These are phyloP conservation scores for Claviceps sp. DNA, from an alignment of 2,329 filamentous ascomycete species.

Conservation along the genomic window DNA sequence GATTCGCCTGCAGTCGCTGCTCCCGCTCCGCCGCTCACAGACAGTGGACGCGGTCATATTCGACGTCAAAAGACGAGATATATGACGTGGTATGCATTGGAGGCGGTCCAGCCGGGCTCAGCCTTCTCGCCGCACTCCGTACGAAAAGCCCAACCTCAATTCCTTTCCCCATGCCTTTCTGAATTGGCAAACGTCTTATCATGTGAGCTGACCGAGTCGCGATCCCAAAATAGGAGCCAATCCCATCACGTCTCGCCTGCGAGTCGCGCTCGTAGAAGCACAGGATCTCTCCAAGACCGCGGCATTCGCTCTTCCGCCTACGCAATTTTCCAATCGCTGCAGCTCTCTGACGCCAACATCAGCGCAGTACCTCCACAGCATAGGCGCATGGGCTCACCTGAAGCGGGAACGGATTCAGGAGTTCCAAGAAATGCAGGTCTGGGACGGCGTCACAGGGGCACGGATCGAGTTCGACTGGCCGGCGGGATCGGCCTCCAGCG, in stretches of 20 bases:
- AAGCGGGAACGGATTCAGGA: constrained; percentile 61
- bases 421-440: constrained; percentile 95
- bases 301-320: constrained; percentile 50
- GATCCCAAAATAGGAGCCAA: constrained; percentile 46
- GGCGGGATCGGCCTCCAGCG: constrained; percentile 25
- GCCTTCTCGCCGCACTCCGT: constrained; percentile 67
- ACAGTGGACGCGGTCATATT: constrained; percentile 27
- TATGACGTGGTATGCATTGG: constrained; percentile 91
- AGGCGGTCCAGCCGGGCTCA: constrained; percentile 79
- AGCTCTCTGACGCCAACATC: constrained; percentile 87
- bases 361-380: constrained; percentile 65
- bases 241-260: constrained; percentile 60
- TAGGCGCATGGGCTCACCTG: constrained; percentile 76
- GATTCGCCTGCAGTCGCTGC: constrained; percentile 35
- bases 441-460: constrained; percentile 84
- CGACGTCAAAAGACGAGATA: constrained; percentile 47
- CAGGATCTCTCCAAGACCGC: constrained; percentile 65
- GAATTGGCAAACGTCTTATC: no score
- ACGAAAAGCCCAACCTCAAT: constrained; percentile 9
- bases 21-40: constrained; percentile 22
- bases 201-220: no score
- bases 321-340: constrained; percentile 81
- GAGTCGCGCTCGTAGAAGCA: constrained; percentile 78
- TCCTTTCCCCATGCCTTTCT: not conserved
- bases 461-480: constrained; percentile 80